Base-by-base conservation (phyloP, 2,329 filamentous ascomycete species). In the Beauveria scarabaeidicola region DNA sequence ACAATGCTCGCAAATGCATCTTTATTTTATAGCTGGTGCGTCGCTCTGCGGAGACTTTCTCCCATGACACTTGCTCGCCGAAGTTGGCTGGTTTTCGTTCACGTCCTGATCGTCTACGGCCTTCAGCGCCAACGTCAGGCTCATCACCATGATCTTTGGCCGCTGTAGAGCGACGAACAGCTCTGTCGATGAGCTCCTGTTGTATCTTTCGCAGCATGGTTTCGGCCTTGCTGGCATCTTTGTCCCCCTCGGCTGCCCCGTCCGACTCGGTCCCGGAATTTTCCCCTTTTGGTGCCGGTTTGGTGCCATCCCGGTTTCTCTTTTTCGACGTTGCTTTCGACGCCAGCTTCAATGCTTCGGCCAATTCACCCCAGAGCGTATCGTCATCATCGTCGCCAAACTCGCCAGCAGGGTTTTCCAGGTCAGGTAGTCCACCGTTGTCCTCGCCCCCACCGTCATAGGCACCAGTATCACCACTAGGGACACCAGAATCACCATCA, bases 111-210 rank as follows among this genome's bases (percentile, higher is more conserved):
- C 65, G 65, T 54, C 68, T 65, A 23, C 64, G 63, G 1, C 63
- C 61, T 51, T 51, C 58, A 11, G 54, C 47, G 38, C 55, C 66
- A 62, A 62, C 53, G 3, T 55, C 52, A 5, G 27, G 15, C 4
- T 85, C 85, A 15, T 60, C 47, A 3, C 27, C 43, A 6, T 50
- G 44, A 38, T 60, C 56, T 17, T 58, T 46, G 25, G 48, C 27
- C 36, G 32, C 19, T 19, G 44, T 57, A n/a, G 56, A 36, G 25
- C 56, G 56, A 29, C 48, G 56, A 44, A 58, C 43, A 32, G 56
- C 56, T 23, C 56, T 52, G 15, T 54, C 52, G 3, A 55, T 55
- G 44, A 60, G 58, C 58, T 55, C 40, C 36, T 60, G 38, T 19
- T 60, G 52, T 36, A 60, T 53, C 19, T 50, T 60, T 47, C 32